phyloP scores from a whole-genome alignment of 306 rosid genomes.

The Rosa rugosa region DNA sequence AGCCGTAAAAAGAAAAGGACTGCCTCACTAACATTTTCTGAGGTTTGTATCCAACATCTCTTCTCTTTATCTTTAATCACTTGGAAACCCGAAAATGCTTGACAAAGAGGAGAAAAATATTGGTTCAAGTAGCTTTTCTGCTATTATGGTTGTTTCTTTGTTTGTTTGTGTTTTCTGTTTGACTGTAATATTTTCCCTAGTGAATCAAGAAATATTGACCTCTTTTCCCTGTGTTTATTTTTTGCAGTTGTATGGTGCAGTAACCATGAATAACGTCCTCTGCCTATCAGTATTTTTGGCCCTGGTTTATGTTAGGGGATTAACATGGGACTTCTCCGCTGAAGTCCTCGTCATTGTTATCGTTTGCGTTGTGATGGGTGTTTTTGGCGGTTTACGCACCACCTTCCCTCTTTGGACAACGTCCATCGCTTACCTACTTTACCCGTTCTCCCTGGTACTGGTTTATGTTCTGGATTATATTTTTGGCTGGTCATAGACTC shows the following conservation, averaged over 20 bases:
- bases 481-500: constrained; percentile 84
- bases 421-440: constrained; percentile 68
- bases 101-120: not conserved
- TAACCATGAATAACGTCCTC: constrained; percentile 85
- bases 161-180: not conserved
- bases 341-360: constrained; percentile 84
- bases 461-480: constrained; percentile 86
- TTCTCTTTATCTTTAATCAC: not conserved
- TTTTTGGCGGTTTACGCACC: constrained; percentile 78
- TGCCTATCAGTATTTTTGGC: constrained; percentile 94
- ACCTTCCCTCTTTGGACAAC: constrained; percentile 86
- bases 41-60: constrained; percentile 54
- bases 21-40: constrained; percentile 86
- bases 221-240: constrained; percentile 6
- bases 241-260: constrained; percentile 91
- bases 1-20: constrained; percentile 77
- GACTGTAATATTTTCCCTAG: not conserved
- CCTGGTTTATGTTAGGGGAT: constrained; percentile 71
- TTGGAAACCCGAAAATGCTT: no score
- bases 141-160: not conserved
- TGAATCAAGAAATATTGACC: not conserved
- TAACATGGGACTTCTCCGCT: constrained; percentile 92
- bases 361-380: constrained; percentile 77
- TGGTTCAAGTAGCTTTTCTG: not conserved
- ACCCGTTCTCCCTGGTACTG: constrained; percentile 82